These are phyloP conservation scores for Coemansia sp. DNA, from an alignment of 192 early-diverging fungal species.

Conservation along the genomic window DNA sequence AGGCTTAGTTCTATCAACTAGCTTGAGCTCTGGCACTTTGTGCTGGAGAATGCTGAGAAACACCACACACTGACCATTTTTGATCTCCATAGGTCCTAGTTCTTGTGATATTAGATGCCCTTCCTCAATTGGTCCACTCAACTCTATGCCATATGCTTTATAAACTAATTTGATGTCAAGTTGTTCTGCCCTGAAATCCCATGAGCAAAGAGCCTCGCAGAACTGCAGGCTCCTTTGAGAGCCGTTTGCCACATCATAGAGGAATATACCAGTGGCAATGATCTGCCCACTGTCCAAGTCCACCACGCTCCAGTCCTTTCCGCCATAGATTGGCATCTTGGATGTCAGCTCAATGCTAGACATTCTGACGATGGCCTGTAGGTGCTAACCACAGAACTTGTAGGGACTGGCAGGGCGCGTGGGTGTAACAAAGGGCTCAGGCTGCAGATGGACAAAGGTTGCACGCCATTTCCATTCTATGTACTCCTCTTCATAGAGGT, in stretches of 20 bases:
- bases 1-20: conserved; percentile 53
- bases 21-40: conserved; percentile 56
- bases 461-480: no score
- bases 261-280: conserved; percentile 61
- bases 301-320: conserved; percentile 65
- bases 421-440: no score
- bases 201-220: conserved; percentile 17
- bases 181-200: conserved; percentile 47
- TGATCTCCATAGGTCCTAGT: conserved; percentile 37
- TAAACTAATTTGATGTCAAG: conserved; percentile 10
- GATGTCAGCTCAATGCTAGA: conserved; percentile 63
- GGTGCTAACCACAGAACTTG: conserved; percentile 26
- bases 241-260: conserved; percentile 63
- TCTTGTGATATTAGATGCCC: conserved; percentile 25
- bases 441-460: no score
- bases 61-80: conserved; percentile 57
- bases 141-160: conserved; percentile 27
- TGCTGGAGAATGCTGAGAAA: conserved; percentile 69
- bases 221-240: conserved; percentile 25
- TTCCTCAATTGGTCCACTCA: conserved; percentile 3
- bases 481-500: no score
- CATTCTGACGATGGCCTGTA: conserved; percentile 58
- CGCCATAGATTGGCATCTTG: conserved; percentile 52
- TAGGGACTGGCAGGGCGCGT: no score
- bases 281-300: conserved; percentile 35